Base-by-base conservation (phyloP, 768 basidiomycete species). In the Cystobasidium tubakii region DNA sequence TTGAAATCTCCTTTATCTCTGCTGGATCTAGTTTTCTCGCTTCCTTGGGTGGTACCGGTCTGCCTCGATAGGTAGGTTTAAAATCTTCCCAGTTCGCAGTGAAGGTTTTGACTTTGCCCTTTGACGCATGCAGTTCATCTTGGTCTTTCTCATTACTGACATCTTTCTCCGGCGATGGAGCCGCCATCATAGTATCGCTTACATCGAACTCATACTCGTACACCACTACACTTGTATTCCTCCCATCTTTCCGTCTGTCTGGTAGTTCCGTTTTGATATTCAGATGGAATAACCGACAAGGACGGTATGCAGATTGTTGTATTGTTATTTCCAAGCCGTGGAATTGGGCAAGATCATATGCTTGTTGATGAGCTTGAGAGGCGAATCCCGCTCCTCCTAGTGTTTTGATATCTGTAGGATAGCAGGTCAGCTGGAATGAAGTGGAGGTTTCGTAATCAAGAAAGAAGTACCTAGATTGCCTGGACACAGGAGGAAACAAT, bases 371-470 rank as follows among this genome's bases (percentile, higher is more conserved):
- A 1, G 74, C 64, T 44, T 77, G 78, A 12, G 77, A 77, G 17
- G 78, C 78, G 72, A 79, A 79, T 1, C 78, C 78, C 6, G 78
- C 78, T n/a, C 78, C 78, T 21, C 77, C 78, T 34, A 79, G 63
- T 9, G 78, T 65, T 23, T 66, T 64, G 46, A 74, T 77, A 64
- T 79, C 78, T 77, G 67, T 31, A 1, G 19, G n/a, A n/a, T n/a
- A n/a, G n/a, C n/a, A n/a, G n/a, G n/a, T n/a, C n/a, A n/a, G n/a
- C n/a, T n/a, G n/a, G n/a, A n/a, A n/a, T n/a, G n/a, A n/a, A n/a
- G n/a, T n/a, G n/a, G n/a, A n/a, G n/a, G n/a, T n/a, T n/a, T n/a
- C n/a, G n/a, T n/a, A n/a, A n/a, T n/a, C n/a, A n/a, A n/a, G n/a
- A n/a, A n/a, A 53, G 19, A 36, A 12, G 4, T 23, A 72, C 70